Evolutionary conservation across 345 rosid genomes (phyloP), one percentile per base, ranked within the genome.

Genomic region (Salix brachista): DNA sequence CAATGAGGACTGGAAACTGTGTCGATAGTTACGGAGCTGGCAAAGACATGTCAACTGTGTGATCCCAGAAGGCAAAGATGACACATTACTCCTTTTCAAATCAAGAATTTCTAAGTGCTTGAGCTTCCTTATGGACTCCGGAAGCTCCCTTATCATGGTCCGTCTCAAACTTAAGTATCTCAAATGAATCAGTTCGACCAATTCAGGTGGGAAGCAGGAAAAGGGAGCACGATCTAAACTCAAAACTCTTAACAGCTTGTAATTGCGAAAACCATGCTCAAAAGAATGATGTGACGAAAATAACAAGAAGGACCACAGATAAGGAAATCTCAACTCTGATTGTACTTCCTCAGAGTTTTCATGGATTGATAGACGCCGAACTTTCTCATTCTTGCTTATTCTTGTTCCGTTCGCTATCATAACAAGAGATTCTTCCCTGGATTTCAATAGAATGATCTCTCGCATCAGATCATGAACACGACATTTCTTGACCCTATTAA

Each of bases 401-500:
- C 7, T 71, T 32, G 1, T 16, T 54, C 54, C 46, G 4, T 71
- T 36, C 1, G 39, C 44, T 13, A 71, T 54, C 65, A 71, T 19
- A 14, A 56, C 75, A 16, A 54, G 17, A 7, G 75, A 71, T 71
- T 71, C 66, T 34, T 75, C 78, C 64, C 8, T 50, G 9, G 78
- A 48, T 67, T 66, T 75, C 44, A n/a, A 12, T 34, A 10, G 36
- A 67, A 75, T 66, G 19, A 75, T 7, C 32, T 75, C 78, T 46
- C 78, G 48, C 65, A 75, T 66, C 0, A 75, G 23, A 67, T 66
- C 78, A 66, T 75, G 78, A 30, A 75, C 65, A 30, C 72, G 72
- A 67, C 66, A 36, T 5, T 7, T 68, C 26, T 42, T 36, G 19
- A 56, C 73, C 67, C 73, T 56, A 12, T 10, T 41, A 18, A 39